Evolutionary conservation across 305 asterid species (phyloP), one percentile per base, ranked within the genome.

Genomic region (Andrographis paniculata): DNA sequence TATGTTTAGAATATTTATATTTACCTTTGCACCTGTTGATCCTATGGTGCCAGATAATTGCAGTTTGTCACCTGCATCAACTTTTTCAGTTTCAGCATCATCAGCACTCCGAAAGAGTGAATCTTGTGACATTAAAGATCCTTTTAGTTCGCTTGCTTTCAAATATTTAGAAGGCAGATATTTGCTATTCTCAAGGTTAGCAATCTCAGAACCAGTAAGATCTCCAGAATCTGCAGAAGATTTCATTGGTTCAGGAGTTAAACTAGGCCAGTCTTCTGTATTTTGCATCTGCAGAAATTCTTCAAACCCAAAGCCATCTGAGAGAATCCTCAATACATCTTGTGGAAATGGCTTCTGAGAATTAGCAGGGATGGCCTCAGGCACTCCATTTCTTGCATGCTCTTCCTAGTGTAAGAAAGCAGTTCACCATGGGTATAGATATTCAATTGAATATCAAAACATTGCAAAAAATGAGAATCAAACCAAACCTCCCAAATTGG

Each of bases 401-500:
- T 91, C 93, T 69, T 81, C 94, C 96, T 85, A 65, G 65, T 21
- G 56, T 42, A 62, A 58, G 62, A 56, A 72, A 52, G 59, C 6
- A 66, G 36, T 37, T 43, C 49, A 50, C 59, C 64, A 66, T 39
- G 14, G 35, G 40, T 30, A 54, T 21, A 45, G 30, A 58, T 50
- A 42, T 50, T 51, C 52, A 60, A 59, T 50, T 23, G 37, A 56
- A 22, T 30, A 31, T 49, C 20, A 45, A 52, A 61, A 14, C 24
- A n/a, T 16, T 17, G 24, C 3, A 38, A 19, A 60, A 49, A 58
- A 39, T 39, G 61, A 23, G 22, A 60, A 63, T 38, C 54, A 43
- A 62, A 65, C 62, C 80, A 59, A 66, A 87, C 99, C 96, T 87
- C 93, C 99, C 96, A 92, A 52, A 92, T 92, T 33, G 96, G 96